A percentile compares a stretch with the other conserved stretches of the same genome.
Evolutionary conservation across 1,139 yeast genomes (phyloP).

Genomic region (Meyerozyma smithsonii): DNA sequence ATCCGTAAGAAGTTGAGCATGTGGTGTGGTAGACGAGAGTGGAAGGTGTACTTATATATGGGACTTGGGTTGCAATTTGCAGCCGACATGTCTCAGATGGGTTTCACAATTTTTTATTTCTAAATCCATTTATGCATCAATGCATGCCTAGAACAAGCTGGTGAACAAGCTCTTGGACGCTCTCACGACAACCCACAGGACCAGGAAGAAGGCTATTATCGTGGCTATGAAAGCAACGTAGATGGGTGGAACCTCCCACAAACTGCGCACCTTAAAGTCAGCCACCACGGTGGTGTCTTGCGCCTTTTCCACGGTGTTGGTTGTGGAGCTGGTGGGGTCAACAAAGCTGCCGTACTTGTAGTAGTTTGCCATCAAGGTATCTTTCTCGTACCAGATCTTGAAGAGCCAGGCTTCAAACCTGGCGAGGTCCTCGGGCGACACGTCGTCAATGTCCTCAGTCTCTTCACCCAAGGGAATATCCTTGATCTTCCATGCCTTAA

Average conservation of each 20-base stretch:
- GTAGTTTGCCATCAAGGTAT: constrained; percentile 56
- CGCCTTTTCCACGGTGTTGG: constrained; percentile 9
- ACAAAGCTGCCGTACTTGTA: constrained; percentile 55
- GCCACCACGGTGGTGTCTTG: constrained; percentile 20
- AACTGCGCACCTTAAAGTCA: constrained; percentile 22
- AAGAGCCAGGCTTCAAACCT: constrained; percentile 73
- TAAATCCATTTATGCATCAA: not conserved
- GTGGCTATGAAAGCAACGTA: constrained; percentile 14
- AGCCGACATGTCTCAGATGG: not conserved
- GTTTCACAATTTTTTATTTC: not conserved
- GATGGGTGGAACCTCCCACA: constrained; percentile 18
- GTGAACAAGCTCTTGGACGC: not conserved
- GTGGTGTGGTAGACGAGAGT: no score
- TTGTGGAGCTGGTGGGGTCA: constrained; percentile 15
- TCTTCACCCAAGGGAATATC: constrained; percentile 68
- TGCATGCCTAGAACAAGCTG: not conserved
- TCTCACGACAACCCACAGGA: not conserved
- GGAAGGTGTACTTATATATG: no score
- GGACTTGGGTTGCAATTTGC: not conserved
- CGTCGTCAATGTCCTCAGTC: constrained; percentile 41
- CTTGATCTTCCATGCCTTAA: constrained; percentile 51
- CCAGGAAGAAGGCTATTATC: not conserved
- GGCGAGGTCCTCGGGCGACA: constrained; percentile 34
- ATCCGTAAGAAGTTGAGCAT: not conserved
- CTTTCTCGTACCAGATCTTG: constrained; percentile 77